Base-by-base conservation (phyloP, 2,329 filamentous ascomycete species). In the Zymoseptoria crescenta region DNA sequence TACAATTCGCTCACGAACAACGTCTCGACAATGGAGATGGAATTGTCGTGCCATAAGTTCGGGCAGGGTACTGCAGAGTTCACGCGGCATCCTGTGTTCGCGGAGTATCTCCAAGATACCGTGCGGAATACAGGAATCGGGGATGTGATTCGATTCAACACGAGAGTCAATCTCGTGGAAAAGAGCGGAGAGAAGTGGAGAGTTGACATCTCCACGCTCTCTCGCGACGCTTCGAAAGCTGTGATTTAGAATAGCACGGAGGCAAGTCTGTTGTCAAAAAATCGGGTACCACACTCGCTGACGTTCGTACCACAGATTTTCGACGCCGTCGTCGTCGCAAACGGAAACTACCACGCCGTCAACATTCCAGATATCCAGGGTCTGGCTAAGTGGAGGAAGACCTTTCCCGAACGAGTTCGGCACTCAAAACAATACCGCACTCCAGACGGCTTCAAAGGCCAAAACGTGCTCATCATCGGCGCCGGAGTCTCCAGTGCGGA, bases 31-130 rank as follows among this genome's bases (percentile, higher is more conserved):
- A 74, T 75, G 4, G 68, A 82, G 59, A 77, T 83, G 67, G 72
- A 77, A 50, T 77, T 78, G 1, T 79, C 74, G 20, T 70, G 81
- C 52, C 77, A 78, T 56, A 62, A 68, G 5, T 89, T 86, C 81
- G 83, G 84, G 0, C 71, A 78, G 5, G 82, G 80, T 0, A 87
- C 84, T 0, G 79, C 79, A 2, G 81, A 84, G 16, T 83, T 82
- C 60, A 81, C 86, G 4, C 79, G 74, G 1, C 86, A 88, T 59
- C 67, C 73, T 16, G 76, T 80, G 0, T 72, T 88, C 8, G 79
- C 80, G 35, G 73, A 79, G 1, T 89, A 89, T 65, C 80, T 89
- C 4, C 81, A 85, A 60, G 76, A 80, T n/a, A 80, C 85, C 0
- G 80, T 85, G 0, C 62, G 64, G 0, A 71, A 76, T 1, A 76